phyloP scores from a whole-genome alignment of 2,329 filamentous ascomycete species.

The Periconia digitata region DNA sequence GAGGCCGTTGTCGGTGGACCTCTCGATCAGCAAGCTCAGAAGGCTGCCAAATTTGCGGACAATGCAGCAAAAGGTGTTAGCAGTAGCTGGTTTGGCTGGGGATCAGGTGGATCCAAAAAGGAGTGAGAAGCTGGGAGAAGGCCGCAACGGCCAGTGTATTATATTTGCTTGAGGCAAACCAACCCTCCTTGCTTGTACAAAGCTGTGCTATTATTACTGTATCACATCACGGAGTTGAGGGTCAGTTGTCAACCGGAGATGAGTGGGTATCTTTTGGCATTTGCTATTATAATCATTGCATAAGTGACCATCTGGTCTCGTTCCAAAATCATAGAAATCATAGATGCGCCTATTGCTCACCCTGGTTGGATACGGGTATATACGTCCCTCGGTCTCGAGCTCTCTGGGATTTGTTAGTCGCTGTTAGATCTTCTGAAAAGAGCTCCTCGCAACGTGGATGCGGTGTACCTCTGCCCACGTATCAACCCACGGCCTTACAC shows the following conservation, averaged over 20 bases:
- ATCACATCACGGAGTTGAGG: conserved; percentile 35
- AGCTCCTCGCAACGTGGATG: no score
- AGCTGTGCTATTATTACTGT: conserved; percentile 36
- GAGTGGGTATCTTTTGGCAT: conserved; percentile 30
- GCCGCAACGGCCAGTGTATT: conserved; percentile 26
- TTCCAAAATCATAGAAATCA: conserved; percentile 6
- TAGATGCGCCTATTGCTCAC: conserved; percentile 21
- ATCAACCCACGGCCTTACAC: conserved; percentile 60
- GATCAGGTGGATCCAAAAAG: conserved; percentile 42
- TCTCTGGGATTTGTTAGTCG: conserved; percentile 36
- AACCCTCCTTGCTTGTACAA: conserved; percentile 33
- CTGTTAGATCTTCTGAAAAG: neutral
- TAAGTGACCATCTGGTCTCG: conserved; percentile 9
- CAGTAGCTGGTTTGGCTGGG: conserved; percentile 52
- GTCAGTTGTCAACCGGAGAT: conserved; percentile 22
- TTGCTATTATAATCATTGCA: conserved; percentile 20
- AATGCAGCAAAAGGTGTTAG: conserved; percentile 25
- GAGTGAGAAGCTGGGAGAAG: conserved; percentile 15
- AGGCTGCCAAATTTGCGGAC: conserved; percentile 39
- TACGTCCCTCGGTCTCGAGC: conserved; percentile 54
- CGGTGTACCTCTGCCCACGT: conserved; percentile 55
- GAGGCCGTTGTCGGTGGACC: conserved; percentile 43
- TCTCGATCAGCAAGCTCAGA: conserved; percentile 50
- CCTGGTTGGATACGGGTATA: conserved; percentile 50
- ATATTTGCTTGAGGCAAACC: no score